Conservation (phyloP, 1,284 basidiomycete species). For the Leccinum subrobustum region DNA sequence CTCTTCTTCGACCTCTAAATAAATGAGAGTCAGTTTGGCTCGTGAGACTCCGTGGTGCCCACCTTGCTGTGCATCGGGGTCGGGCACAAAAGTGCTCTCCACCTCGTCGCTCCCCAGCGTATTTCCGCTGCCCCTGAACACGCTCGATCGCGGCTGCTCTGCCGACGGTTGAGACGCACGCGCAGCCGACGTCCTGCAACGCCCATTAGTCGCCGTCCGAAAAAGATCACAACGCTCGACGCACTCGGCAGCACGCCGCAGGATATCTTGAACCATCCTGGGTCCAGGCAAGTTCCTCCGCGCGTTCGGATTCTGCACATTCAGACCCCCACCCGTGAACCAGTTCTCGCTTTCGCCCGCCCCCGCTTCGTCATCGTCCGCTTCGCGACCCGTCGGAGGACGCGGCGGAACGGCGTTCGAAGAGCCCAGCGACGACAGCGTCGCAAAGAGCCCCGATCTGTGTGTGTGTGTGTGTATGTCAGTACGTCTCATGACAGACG, state of each 20-base stretch:
- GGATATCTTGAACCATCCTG: constrained; percentile 76
- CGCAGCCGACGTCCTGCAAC: constrained; percentile 25
- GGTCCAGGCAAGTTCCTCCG: constrained; percentile 51
- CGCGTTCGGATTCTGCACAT: constrained; percentile 78
- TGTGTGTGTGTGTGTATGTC: not conserved
- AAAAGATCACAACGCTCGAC: constrained; percentile 28
- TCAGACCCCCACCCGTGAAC: not conserved
- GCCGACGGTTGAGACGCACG: constrained; percentile 23
- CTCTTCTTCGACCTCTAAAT: constrained; percentile 48
- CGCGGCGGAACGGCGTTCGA: constrained; percentile 12
- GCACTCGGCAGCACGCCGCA: constrained; percentile 81
- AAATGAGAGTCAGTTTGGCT: not conserved
- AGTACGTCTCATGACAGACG: not conserved
- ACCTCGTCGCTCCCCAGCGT: constrained; percentile 87
- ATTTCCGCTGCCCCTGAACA: constrained; percentile 75
- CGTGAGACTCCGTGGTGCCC: not conserved
- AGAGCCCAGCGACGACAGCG: constrained; percentile 21
- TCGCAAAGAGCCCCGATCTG: constrained; percentile 20
- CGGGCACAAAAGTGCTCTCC: constrained; percentile 70
- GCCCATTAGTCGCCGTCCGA: not conserved
- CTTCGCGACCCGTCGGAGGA: constrained; percentile 28
- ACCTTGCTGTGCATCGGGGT: constrained; percentile 48
- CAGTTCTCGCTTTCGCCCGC: constrained; percentile 36
- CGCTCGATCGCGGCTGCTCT: not conserved
- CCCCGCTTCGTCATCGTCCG: constrained; percentile 47